phyloP scores from a whole-genome alignment of 306 rosid genomes.

The Corylus avellana region DNA sequence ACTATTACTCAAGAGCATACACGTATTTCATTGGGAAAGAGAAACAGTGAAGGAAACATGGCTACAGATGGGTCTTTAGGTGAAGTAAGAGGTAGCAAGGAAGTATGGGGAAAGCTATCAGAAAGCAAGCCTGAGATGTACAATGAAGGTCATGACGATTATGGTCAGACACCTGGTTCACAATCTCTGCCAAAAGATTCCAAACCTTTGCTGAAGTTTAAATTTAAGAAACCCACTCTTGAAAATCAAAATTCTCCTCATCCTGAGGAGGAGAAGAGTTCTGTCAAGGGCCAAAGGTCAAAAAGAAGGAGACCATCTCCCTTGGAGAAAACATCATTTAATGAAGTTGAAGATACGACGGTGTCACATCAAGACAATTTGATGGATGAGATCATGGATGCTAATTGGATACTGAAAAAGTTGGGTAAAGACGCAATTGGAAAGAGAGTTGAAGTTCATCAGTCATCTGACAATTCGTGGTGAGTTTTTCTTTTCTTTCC shows the following conservation, averaged over 20 bases:
- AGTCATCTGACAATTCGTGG: constrained; percentile 84
- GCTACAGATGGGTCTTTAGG: constrained; percentile 36
- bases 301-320: constrained; percentile 91
- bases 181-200: constrained; percentile 71
- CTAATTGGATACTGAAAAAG: constrained; percentile 93
- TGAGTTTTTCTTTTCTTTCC: constrained; percentile 37
- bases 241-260: constrained; percentile 67
- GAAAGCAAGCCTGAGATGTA: constrained; percentile 52
- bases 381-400: constrained; percentile 89
- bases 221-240: constrained; percentile 70
- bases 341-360: constrained; percentile 47
- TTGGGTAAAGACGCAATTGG: constrained; percentile 95
- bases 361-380: constrained; percentile 54
- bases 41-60: constrained; percentile 41
- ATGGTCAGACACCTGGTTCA: constrained; percentile 44
- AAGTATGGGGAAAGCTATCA: constrained; percentile 49
- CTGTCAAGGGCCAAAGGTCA: constrained; percentile 90
- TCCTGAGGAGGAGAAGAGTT: constrained; percentile 74
- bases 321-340: constrained; percentile 57
- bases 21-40: constrained; percentile 40
- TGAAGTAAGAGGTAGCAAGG: constrained; percentile 51
- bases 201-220: constrained; percentile 74
- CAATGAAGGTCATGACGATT: constrained; percentile 47
- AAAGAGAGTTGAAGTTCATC: constrained; percentile 97
- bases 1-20: constrained; percentile 38